Percentiles rank a stretch among this genome's conserved stretches.
phyloP scores from a whole-genome alignment of 768 basidiomycete genomes.

The Termitomyces sp. region DNA sequence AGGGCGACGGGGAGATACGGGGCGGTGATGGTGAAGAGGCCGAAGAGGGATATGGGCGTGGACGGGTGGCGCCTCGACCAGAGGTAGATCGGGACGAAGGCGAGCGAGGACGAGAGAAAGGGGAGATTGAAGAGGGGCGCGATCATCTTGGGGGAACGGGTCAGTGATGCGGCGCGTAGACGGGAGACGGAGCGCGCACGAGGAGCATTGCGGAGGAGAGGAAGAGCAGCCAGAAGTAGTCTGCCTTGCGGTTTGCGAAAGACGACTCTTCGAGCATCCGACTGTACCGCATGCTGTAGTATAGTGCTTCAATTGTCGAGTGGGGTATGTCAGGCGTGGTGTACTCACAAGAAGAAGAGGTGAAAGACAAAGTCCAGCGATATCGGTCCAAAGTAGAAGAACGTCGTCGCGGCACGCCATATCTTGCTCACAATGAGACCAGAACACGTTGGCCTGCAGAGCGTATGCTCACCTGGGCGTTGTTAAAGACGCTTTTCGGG shows the following conservation, averaged over 20 bases:
- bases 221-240: conserved; percentile 93
- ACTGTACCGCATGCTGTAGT: conserved; percentile 96
- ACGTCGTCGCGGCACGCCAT: conserved; percentile 87
- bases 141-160: too few relatives aligned
- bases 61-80: conserved; percentile 95
- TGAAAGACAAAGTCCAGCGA: conserved; percentile 95
- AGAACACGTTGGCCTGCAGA: neutral
- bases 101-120: conserved; percentile 88
- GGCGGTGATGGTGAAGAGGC: conserved; percentile 89
- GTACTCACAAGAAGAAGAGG: conserved; percentile 97
- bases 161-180: too few relatives aligned
- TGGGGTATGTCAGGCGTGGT: too few relatives aligned
- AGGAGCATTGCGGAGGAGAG: conserved; percentile 83
- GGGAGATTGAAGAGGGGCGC: conserved; percentile 89
- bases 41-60: conserved; percentile 94
- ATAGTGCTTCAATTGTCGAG: too few relatives aligned
- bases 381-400: conserved; percentile 94
- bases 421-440: conserved; percentile 39
- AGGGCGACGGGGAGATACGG: conserved; percentile 93
- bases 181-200: conserved; percentile 39
- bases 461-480: conserved; percentile 57
- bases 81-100: conserved; percentile 94
- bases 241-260: conserved; percentile 85
- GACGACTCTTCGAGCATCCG: conserved; percentile 96
- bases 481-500: conserved; percentile 76